phyloP scores from a whole-genome alignment of 164 flowering plant species.

The Chloranthus sessilifolius region DNA sequence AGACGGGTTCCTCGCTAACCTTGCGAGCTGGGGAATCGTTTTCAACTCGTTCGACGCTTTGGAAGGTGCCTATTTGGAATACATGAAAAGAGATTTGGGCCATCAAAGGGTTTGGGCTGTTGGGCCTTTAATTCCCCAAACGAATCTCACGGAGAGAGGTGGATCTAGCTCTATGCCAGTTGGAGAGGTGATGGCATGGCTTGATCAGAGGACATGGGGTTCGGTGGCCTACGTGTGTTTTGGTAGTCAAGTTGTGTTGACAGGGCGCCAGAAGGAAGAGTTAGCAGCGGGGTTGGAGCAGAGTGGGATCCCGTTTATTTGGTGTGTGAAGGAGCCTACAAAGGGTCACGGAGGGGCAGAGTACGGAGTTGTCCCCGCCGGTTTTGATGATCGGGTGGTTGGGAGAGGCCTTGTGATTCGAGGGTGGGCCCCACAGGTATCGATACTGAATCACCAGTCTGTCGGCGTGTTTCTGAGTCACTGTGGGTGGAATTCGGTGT shows the following conservation, averaged over 20 bases:
- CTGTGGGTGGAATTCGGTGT: slow-evolving; percentile 3
- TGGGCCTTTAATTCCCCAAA: slow-evolving; percentile 35
- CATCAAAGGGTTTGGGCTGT: slow-evolving; percentile 32
- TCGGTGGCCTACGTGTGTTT: slow-evolving; percentile 34
- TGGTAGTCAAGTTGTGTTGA: slow-evolving; percentile 30
- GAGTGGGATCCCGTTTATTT: slow-evolving; percentile 30
- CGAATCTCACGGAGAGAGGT: slow-evolving; percentile 2
- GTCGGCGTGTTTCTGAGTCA: slow-evolving; percentile 39
- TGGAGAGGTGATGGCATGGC: slow-evolving; percentile 24
- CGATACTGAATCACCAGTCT: slow-evolving; percentile 58
- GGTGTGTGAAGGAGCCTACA: slow-evolving; percentile 22
- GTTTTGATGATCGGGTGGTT: slow-evolving; percentile 27
- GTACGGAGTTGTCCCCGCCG: slow-evolving; percentile 32
- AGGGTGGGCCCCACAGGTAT: slow-evolving; percentile 74
- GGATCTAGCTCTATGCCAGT: slow-evolving; percentile 18
- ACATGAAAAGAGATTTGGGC: slow-evolving; percentile 8
- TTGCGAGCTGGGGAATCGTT: slow-evolving; percentile 28
- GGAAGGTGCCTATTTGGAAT: slow-evolving; percentile 19
- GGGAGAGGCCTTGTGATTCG: slow-evolving; percentile 40
- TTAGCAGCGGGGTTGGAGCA: slow-evolving; percentile 28
- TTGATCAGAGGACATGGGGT: slow-evolving; percentile 20
- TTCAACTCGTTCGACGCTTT: slow-evolving; percentile 26
- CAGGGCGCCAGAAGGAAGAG: slow-evolving; percentile 18
- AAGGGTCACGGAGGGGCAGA: slow-evolving; percentile 1
- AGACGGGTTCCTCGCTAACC: slow-evolving; percentile 11